A percentile compares a stretch with the other conserved stretches of the same genome.
Conservation (phyloP, 495 filamentous ascomycete species). For the Lophium mytilinum region DNA sequence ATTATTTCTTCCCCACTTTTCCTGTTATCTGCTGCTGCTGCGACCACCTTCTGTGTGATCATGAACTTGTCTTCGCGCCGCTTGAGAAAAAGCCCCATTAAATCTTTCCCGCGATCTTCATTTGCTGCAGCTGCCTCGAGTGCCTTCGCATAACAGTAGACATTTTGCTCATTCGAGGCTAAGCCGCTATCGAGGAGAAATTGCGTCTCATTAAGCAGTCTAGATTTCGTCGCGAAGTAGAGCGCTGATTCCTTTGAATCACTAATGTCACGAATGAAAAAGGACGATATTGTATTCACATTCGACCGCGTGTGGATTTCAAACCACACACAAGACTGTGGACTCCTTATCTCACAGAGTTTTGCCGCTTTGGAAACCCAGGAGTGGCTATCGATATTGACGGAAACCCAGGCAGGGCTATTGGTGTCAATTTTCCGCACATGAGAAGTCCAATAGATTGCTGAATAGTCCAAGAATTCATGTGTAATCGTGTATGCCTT, state of each 20-base stretch:
- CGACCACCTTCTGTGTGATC: constrained; percentile 9
- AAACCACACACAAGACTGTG: background rate
- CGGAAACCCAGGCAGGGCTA: background rate
- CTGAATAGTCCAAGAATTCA: background rate
- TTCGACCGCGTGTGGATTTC: too few species aligned
- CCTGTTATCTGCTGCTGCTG: background rate
- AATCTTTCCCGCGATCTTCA: background rate
- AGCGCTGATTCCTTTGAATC: too few species aligned
- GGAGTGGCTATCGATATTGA: background rate
- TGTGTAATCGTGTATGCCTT: too few species aligned
- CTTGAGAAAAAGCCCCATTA: constrained; percentile 13
- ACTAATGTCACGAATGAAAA: too few species aligned
- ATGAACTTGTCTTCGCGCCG: constrained; percentile 9
- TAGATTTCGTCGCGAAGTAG: too few species aligned
- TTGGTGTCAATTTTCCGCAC: background rate
- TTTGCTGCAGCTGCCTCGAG: background rate
- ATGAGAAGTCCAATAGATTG: background rate
- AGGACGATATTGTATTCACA: too few species aligned
- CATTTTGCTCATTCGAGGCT: background rate
- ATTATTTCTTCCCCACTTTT: background rate
- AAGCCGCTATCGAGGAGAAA: background rate
- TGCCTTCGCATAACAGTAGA: background rate
- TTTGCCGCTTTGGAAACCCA: background rate
- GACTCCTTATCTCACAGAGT: background rate
- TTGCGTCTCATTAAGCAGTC: too few species aligned